Conservation (phyloP, 2,329 filamentous ascomycete genomes). For the Diaporthe humulicola region DNA sequence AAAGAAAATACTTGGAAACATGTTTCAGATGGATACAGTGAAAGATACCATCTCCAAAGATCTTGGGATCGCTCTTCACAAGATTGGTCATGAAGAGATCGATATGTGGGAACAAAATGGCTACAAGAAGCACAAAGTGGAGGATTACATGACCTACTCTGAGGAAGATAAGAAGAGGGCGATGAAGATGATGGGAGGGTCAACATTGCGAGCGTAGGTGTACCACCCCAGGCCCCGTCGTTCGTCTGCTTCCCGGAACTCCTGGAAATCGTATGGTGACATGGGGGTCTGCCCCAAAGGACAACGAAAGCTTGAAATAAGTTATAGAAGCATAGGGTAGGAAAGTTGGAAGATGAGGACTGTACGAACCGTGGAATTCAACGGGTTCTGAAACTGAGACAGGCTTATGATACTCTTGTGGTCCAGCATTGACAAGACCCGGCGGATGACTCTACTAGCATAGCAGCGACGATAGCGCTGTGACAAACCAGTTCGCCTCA, state of each 20-base stretch:
- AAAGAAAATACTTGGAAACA: neutral
- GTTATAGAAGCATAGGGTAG: neutral
- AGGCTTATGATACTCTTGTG: neutral
- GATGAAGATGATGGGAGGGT: constrained; percentile 24
- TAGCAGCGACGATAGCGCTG: neutral
- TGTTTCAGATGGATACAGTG: neutral
- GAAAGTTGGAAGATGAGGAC: neutral
- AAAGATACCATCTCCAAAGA: constrained; percentile 46
- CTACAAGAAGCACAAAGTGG: constrained; percentile 42
- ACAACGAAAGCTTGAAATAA: neutral
- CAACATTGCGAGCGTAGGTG: constrained; percentile 11
- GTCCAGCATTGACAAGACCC: neutral
- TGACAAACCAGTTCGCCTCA: neutral
- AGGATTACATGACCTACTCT: constrained; percentile 41
- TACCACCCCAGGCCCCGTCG: too few relatives aligned
- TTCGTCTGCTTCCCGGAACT: neutral
- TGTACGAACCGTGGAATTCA: neutral
- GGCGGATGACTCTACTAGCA: neutral
- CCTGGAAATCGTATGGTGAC: too few relatives aligned
- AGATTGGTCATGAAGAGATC: constrained; percentile 41
- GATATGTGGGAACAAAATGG: constrained; percentile 42
- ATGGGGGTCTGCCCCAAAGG: neutral
- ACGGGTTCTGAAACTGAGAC: neutral
- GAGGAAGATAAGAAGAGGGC: constrained; percentile 41
- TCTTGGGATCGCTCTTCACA: constrained; percentile 43